Conservation (phyloP, 345 rosid genomes). For the Kernera saxatilis region DNA sequence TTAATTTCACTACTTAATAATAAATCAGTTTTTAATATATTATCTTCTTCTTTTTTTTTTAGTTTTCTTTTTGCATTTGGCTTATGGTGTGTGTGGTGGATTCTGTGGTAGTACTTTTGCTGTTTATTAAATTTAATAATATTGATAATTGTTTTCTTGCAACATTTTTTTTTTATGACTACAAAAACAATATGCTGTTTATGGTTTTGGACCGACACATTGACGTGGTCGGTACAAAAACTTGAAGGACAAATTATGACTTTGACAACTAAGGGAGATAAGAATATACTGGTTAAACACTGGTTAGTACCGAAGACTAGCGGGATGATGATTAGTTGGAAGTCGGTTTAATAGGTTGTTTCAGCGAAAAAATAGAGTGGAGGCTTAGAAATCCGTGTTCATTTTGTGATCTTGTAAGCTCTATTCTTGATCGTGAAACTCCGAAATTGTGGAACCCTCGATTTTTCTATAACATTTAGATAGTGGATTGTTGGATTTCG, state of each 20-base stretch:
- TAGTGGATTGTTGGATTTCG: no score
- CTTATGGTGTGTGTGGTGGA: conserved; percentile 8
- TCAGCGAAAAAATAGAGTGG: no score
- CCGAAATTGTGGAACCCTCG: no score
- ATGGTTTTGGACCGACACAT: not conserved
- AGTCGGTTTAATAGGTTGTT: no score
- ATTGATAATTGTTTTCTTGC: not conserved
- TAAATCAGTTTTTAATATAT: not conserved
- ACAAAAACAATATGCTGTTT: not conserved
- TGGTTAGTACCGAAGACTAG: no score
- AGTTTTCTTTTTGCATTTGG: not conserved
- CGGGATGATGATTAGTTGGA: no score
- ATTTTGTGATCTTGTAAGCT: no score
- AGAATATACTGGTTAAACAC: no score
- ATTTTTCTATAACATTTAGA: no score
- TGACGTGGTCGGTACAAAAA: not conserved
- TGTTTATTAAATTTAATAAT: not conserved
- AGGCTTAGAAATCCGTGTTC: no score
- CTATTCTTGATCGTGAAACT: no score
- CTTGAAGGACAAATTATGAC: no score
- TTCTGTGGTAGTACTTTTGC: not conserved
- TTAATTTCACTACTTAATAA: not conserved
- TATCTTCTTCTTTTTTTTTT: not conserved
- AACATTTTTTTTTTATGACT: not conserved
- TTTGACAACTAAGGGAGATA: not conserved